These are phyloP conservation scores for Microbotryomycetes sp. DNA, from an alignment of 1,284 basidiomycete species.

Conservation along the genomic window DNA sequence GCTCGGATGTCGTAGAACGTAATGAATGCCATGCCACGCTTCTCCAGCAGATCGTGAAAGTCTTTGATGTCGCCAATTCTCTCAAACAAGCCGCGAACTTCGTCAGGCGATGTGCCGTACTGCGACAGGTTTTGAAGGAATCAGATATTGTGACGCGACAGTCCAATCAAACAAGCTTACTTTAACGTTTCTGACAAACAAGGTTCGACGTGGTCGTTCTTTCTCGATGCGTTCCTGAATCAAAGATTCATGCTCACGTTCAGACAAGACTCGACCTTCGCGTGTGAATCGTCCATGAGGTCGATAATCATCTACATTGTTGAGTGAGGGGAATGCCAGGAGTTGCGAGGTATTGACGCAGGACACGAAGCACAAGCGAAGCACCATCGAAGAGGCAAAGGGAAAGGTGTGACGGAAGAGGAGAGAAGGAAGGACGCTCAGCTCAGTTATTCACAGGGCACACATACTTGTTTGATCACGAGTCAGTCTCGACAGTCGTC, in stretches of 20 bases:
- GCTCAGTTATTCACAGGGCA: background rate
- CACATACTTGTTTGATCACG: no score
- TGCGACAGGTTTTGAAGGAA: conserved; percentile 42
- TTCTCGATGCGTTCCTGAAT: conserved; percentile 83
- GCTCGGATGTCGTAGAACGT: conserved; percentile 89
- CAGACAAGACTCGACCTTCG: conserved; percentile 47
- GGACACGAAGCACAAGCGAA: no score
- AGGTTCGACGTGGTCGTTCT: conserved; percentile 85
- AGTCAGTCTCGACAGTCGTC: no score
- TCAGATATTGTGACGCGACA: conserved; percentile 25
- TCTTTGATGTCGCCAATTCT: conserved; percentile 91
- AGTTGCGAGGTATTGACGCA: no score
- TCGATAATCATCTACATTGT: background rate
- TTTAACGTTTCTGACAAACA: conserved; percentile 96
- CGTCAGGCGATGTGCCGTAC: conserved; percentile 83
- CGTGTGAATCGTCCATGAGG: background rate
- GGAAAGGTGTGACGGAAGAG: conserved; percentile 1
- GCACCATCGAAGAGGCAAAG: no score
- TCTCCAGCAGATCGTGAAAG: conserved; percentile 89
- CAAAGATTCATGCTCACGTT: conserved; percentile 62
- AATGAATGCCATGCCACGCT: conserved; percentile 93
- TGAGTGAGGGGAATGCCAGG: no score
- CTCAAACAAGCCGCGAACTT: conserved; percentile 78
- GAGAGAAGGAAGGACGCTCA: background rate
- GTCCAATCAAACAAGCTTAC: conserved; percentile 47